Percentiles rank a stretch among this genome's conserved stretches.
phyloP scores from a whole-genome alignment of 192 early-diverging fungal species.

The Backusella liffmaniae region DNA sequence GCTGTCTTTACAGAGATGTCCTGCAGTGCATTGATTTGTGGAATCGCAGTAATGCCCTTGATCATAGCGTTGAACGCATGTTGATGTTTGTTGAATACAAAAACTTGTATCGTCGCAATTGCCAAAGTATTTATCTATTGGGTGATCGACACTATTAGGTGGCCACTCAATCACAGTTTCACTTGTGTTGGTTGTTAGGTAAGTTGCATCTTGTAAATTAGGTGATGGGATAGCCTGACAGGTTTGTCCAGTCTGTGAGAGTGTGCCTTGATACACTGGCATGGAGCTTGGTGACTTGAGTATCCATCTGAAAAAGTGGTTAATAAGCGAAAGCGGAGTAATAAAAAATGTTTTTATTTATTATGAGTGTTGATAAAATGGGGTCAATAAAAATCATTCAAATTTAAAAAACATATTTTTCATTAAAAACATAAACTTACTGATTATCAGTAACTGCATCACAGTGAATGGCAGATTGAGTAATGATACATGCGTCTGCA shows the following conservation, averaged over 20 bases:
- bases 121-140: neutral
- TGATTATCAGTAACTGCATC: neutral
- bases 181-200: neutral
- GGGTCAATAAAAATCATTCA: neutral
- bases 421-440: neutral
- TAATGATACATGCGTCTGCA: neutral
- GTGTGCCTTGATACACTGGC: neutral
- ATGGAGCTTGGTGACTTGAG: neutral
- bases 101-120: neutral
- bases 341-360: neutral
- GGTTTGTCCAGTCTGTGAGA: neutral
- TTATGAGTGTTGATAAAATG: neutral
- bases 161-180: neutral
- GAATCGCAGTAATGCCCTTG: constrained; percentile 6
- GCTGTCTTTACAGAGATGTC: neutral
- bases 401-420: neutral
- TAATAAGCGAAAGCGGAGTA: neutral
- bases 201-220: neutral
- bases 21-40: neutral
- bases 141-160: neutral
- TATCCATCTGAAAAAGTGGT: neutral
- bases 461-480: neutral
- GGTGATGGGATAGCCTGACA: neutral
- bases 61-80: neutral
- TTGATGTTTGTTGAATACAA: neutral